Conservation (phyloP, 331 rosid species). For the Pyracantha coccinea region DNA sequence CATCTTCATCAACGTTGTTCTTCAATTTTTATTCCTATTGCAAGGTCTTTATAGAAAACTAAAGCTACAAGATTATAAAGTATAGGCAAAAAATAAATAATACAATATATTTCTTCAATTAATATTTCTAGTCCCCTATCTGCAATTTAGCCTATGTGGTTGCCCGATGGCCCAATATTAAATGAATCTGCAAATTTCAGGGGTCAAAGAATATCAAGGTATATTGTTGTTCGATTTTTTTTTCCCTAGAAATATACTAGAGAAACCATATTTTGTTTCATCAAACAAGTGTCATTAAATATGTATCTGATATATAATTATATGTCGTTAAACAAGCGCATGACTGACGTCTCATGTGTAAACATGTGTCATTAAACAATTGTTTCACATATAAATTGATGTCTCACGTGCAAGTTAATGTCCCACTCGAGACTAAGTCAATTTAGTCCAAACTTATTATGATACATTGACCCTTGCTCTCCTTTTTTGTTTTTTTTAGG, state of each 20-base stretch:
- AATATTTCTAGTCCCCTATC: background rate
- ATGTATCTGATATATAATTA: no score
- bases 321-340: rapidly evolving
- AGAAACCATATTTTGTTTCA: background rate
- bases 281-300: no score
- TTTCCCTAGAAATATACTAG: background rate
- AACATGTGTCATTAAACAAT: background rate
- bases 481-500: no score
- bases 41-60: background rate
- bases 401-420: background rate
- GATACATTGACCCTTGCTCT: background rate
- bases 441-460: background rate
- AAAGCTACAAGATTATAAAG: background rate
- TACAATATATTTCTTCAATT: no score
- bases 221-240: background rate
- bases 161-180: background rate
- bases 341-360: background rate
- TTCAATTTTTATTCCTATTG: background rate
- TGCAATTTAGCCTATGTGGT: background rate
- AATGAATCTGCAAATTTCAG: background rate
- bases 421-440: background rate
- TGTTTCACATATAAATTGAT: no score
- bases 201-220: background rate
- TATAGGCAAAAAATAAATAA: no score
- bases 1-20: no score